These are phyloP conservation scores for Brasilioporus rufonigricans DNA, from an alignment of 768 basidiomycete species.

Conservation along the genomic window DNA sequence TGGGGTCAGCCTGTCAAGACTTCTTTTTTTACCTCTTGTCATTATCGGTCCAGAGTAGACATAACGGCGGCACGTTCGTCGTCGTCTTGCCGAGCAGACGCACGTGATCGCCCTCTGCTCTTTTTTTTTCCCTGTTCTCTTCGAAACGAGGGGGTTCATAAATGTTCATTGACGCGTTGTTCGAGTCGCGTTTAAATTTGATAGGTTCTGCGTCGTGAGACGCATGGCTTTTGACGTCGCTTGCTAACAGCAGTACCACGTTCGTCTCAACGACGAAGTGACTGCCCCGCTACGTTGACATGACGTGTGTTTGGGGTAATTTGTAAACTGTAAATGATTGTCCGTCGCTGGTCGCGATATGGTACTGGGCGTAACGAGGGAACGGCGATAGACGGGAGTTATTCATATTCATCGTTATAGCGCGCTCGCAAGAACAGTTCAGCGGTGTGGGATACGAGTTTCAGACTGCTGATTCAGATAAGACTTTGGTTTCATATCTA, in stretches of 20 bases:
- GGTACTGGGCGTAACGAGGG: constrained; percentile 11
- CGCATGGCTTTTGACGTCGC: constrained; percentile 1
- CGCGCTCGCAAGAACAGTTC: background rate
- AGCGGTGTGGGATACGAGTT: constrained; percentile 9
- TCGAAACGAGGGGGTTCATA: constrained; percentile 4
- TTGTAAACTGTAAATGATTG: constrained; percentile 10
- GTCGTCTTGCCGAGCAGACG: background rate
- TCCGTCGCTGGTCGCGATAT: background rate
- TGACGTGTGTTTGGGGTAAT: constrained; percentile 17
- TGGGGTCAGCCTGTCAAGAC: background rate
- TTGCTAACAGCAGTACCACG: background rate
- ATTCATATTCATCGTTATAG: constrained; percentile 11
- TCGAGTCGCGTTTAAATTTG: background rate
- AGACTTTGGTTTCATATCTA: constrained; percentile 16
- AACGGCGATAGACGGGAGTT: background rate
- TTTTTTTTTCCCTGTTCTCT: background rate
- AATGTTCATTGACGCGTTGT: background rate
- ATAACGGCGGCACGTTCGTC: constrained; percentile 3
- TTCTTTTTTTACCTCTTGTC: background rate
- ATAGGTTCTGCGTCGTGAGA: background rate
- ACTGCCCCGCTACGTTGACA: background rate
- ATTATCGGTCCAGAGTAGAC: background rate
- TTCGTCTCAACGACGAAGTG: background rate
- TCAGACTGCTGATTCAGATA: constrained; percentile 11
- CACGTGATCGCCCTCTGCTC: background rate